Percentiles rank a stretch among this genome's conserved stretches.
These are phyloP conservation scores for Trichoderma koningii DNA, from an alignment of 2,329 filamentous ascomycete species.

Conservation along the genomic window DNA sequence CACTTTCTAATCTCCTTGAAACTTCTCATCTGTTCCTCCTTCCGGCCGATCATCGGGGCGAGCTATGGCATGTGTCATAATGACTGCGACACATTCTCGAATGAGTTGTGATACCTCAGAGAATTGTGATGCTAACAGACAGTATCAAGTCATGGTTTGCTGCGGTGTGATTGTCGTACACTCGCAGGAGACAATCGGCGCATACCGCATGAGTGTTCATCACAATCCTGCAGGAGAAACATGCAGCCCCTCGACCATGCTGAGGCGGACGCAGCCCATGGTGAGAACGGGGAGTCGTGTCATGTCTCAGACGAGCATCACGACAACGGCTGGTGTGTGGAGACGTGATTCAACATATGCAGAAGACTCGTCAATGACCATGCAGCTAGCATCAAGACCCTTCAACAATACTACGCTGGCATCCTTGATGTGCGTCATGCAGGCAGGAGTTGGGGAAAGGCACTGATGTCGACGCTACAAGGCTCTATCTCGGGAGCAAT, in stretches of 20 bases:
- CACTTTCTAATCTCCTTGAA: not conserved
- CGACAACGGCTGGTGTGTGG: not conserved
- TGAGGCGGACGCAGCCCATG: not conserved
- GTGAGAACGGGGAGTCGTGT: not conserved
- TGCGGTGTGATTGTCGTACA: conserved; percentile 2
- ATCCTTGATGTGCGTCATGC: not conserved
- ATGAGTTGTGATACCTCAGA: not conserved
- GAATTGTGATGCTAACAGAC: not conserved
- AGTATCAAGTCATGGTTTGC: not conserved
- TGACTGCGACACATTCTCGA: not conserved
- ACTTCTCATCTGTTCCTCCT: not conserved
- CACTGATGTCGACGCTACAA: not conserved
- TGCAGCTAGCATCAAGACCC: not conserved
- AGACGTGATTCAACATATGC: not conserved
- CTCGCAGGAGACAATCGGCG: not conserved
- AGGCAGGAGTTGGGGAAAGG: not conserved
- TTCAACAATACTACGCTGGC: not conserved
- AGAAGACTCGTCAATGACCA: not conserved
- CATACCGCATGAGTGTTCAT: not conserved
- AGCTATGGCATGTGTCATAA: not conserved
- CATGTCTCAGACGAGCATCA: not conserved
- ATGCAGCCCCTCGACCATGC: not conserved
- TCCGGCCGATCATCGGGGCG: not conserved
- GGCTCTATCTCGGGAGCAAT: not conserved
- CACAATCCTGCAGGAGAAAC: not conserved